Evolutionary conservation across 2,329 filamentous ascomycete genomes (phyloP), one percentile per base, ranked within the genome.

Genomic region (Biscogniauxia marginata): DNA sequence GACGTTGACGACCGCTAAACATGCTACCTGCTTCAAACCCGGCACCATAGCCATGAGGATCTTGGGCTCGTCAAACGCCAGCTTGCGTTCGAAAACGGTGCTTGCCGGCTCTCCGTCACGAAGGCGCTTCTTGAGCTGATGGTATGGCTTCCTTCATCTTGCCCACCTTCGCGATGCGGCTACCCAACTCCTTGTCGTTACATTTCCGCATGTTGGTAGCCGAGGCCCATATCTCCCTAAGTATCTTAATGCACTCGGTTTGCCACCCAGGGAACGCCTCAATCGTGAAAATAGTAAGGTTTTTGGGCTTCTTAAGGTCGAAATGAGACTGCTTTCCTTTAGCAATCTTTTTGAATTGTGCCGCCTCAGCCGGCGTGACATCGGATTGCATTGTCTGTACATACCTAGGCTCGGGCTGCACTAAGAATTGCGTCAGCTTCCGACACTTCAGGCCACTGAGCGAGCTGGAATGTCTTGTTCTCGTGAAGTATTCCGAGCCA

Each of bases 101-200:
- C 83, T 79, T 1, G 84, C 77, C 13, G 79, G 76, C 74, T 93
- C 85, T 59, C 90, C 88, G 50, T 81, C 80, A 55, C 91, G 80
- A 54, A 99, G 83, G 52, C 90, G 85, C 73, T 84, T 90, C 87
- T 97, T 97, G 58, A 98, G 79, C 87, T 70, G 97, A 98, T 0
- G 95, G 95, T 93, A 98, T 98, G 2, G 92, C 93, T 77, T 96
- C 95, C 85, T 98, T 99, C 83, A 92, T 91, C 76, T 96, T 90
- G n/a, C 54, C 61, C 55, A 60, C 62, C 25, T 57, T 55, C 9
- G 4, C 49, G 18, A 61, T 58, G 25, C 52, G 39, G 22, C 57
- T 57, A 3, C 39, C 53, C 16, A 63, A 19, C 55, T 84, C 85
- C 79, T 96, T 96, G 71, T 96, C 90, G 69, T 96, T 87, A n/a